Evolutionary conservation across 2,329 filamentous ascomycete genomes (phyloP), one percentile per base, ranked within the genome.

Genomic region (Colletotrichum limetticola): DNA sequence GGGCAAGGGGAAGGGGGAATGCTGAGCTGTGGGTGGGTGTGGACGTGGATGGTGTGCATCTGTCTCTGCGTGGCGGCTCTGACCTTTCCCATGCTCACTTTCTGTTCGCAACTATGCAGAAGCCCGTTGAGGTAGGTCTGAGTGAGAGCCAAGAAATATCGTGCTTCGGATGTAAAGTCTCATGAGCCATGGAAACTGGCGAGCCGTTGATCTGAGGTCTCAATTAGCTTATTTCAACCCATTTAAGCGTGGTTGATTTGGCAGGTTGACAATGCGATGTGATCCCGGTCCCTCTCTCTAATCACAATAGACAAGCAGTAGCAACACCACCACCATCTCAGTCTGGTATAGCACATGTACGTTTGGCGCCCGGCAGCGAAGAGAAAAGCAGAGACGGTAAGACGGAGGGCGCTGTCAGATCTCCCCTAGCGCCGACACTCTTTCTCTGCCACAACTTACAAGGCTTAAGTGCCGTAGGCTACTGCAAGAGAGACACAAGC

Each of bases 151-250:
- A 70, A 72, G 70, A 52, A 30, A 37, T 57, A n/a, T 24, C 9
- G 46, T 60, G 60, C 59, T 66, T 72, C 49, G 49, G 35, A 65
- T 70, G 55, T 26, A 61, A 70, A 72, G 70, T 66, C 66, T 72
- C 55, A 35, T n/a, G 49, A 55, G 35, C 32, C 14, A 55, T 53
- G 6, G 30, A 59, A 52, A 19, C 24, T 35, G 24, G 16, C 26
- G 55, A 71, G 32, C 42, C 24, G 55, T 70, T 55, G 32, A 19
- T n/a, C 28, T 24, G 55, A 69, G 49, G 57, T 61, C 65, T 62
- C 65, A 28, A 55, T 59, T 59, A 59, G 58, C 53, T 60, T 49
- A 64, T 26, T 56, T 24, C 58, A 46, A 72, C 28, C 32, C 30
- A 64, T 52, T 57, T 53, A 58, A 46, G 32, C 66, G 58, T 56